Evolutionary conservation across 768 basidiomycete genomes (phyloP), one percentile per base, ranked within the genome.

Genomic region (Cubamyces sp.): DNA sequence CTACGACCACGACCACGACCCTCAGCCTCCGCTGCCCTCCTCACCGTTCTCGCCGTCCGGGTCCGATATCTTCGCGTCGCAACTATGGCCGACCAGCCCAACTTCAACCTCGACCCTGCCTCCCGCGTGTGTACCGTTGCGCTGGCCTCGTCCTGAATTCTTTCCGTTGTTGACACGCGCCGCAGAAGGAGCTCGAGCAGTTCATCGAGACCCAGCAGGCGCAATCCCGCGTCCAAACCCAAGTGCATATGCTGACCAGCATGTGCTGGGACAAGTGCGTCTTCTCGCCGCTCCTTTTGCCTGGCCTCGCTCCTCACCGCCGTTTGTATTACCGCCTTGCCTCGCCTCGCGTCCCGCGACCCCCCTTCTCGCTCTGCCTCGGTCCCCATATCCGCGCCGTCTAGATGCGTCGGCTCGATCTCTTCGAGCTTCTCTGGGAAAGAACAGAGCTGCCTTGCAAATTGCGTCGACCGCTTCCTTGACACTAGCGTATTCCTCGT

Each of bases 231-330:
- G 68, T 92, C 52, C 84, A 93, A 68, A 77, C 83, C 25, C 78
- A 83, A 28, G 87, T 95, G 45, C 93, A 94, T 64, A 84, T 79
- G 52, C 82, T 95, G 66, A 95, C 94, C 18, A 83, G 83, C 69
- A 86, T 87, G 77, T 95, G 94, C 74, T 96, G 94, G 92, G 91
- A 94, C 79, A 94, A 96, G 93, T 95, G 70, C 73, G 85, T 79
- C 53, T n/a, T 48, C 61, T 54, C 34, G 52, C 49, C 57, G 49
- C 28, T 58, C 48, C 43, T 15, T 16, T 34, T 21, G 12, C 30
- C 28, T 41, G 21, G 40, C 15, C 28, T 41, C 34, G 40, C 7
- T 51, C 9, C 19, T 60, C 41, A 46, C 47, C 37, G 14, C 41
- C 34, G 34, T 34, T 34, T 9, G 34, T 6, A 34, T 34, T 5